Base-by-base conservation (phyloP, 176 grass and related monocot species). In the Pontederia crassipes region DNA sequence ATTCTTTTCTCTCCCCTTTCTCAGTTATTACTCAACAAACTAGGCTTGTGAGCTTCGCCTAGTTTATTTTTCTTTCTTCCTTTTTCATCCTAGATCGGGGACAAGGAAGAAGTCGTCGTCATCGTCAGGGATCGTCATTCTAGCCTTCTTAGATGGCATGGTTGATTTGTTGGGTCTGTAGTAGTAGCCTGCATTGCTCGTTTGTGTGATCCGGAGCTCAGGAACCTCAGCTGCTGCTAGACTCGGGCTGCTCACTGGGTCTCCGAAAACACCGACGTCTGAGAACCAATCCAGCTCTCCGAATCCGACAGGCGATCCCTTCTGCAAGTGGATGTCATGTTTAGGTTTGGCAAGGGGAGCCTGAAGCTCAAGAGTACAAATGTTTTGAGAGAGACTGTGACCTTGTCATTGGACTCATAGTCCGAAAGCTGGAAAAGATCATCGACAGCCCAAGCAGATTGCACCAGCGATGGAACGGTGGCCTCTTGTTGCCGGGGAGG, bases 391-490 rank as follows among this genome's bases (percentile, higher is more conserved):
- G 32, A 40, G 32, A 40, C 2, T 40, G 29, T 35, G 32, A 77
- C 89, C 76, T 89, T 89, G 71, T 95, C 79, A 46, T 15, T 52
- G 57, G 79, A 58, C 18, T 89, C 89, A 65, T 86, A 95, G 61
- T 95, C 85, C 10, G 89, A 86, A 17, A 95, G 76, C 58, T 89
- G 85, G 8, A 95, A 85, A 49, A 95, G 83, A 11, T 95, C 89
- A 47, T 95, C 89, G 12, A 89, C 85, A 59, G 74, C 79, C 89
- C 89, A 95, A 54, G 65, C 28, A 61, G 78, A 76, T 18, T 77
- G 82, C 72, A 29, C 68, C 74, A 74, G 83, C 69, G 72, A 72
- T 35, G 71, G 70, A 62, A 74, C 65, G 67, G 77, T 40, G 32
- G 32, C 32, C 32, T 40, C 82, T 70, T 83, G 76, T 14, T 78